phyloP scores from a whole-genome alignment of 2,329 filamentous ascomycete species.

The Botrytis squamosa region DNA sequence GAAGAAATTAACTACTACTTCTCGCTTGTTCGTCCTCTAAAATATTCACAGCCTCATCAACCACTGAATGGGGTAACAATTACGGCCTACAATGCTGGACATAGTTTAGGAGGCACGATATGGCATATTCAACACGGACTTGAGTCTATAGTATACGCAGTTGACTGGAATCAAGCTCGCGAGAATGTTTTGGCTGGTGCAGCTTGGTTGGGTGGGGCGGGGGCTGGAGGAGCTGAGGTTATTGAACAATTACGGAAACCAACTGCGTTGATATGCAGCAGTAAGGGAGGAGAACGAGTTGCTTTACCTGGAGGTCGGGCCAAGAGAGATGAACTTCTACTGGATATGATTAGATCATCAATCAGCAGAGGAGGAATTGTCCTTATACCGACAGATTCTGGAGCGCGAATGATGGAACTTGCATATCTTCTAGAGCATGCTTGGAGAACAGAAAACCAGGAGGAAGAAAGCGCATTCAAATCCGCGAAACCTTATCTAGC shows the following conservation, averaged over 20 bases:
- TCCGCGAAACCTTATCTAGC: conserved; percentile 73
- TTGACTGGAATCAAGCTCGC: conserved; percentile 97
- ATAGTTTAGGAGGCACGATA: conserved; percentile 94
- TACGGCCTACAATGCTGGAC: conserved; percentile 94
- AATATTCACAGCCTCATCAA: conserved; percentile 95
- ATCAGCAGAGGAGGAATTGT: conserved; percentile 84
- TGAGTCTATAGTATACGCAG: conserved; percentile 95
- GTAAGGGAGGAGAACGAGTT: conserved; percentile 70
- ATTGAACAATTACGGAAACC: conserved; percentile 92
- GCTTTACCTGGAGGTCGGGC: conserved; percentile 70
- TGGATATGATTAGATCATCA: conserved; percentile 78
- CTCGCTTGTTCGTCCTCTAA: conserved; percentile 82
- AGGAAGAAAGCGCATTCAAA: conserved; percentile 52
- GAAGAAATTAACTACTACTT: conserved; percentile 95
- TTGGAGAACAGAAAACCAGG: conserved; percentile 68
- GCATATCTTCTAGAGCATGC: conserved; percentile 90
- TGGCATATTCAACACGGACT: conserved; percentile 98
- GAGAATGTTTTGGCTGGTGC: conserved; percentile 94
- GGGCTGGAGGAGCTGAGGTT: conserved; percentile 79
- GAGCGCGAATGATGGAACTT: conserved; percentile 87
- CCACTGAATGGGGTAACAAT: conserved; percentile 90
- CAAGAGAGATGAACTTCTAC: conserved; percentile 80
- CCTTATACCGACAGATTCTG: conserved; percentile 90
- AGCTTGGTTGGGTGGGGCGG: conserved; percentile 84
- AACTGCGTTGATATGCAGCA: conserved; percentile 90